Conservation (phyloP, 2,329 filamentous ascomycete species). For the Ascocoryne sarcoides region DNA sequence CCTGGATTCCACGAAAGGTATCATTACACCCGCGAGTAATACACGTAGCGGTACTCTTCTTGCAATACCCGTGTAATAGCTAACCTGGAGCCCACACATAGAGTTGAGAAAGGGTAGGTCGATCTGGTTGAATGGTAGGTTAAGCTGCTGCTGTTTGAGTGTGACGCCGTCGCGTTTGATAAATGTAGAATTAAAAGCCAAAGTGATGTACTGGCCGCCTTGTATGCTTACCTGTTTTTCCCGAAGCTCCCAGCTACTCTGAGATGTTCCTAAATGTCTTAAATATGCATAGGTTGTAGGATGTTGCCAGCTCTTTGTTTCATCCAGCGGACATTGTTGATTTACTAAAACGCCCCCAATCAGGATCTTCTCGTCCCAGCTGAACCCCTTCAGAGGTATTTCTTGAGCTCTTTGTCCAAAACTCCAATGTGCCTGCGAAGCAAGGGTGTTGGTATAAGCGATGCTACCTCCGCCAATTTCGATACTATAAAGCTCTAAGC, state of each 20-base stretch:
- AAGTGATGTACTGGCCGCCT: slow-evolving; percentile 4
- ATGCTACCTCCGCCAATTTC: neutral
- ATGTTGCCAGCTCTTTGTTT: too few species aligned
- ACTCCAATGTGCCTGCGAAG: neutral
- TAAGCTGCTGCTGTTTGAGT: slow-evolving; percentile 1
- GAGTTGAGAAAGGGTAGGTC: too few species aligned
- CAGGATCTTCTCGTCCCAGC: neutral
- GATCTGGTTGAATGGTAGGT: slow-evolving; percentile 2
- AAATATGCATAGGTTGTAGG: too few species aligned
- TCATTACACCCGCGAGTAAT: slow-evolving; percentile 12
- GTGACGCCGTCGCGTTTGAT: slow-evolving; percentile 3
- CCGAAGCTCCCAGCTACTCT: slow-evolving; percentile 1
- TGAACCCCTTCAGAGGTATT: neutral
- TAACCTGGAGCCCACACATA: slow-evolving; percentile 20
- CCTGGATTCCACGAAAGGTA: slow-evolving; percentile 1
- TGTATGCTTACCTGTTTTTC: slow-evolving; percentile 1
- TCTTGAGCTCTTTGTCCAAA: neutral
- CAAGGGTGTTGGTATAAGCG: neutral
- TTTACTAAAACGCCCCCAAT: neutral
- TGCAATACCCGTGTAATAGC: slow-evolving; percentile 19
- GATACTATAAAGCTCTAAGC: neutral
- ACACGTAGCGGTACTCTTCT: slow-evolving; percentile 12
- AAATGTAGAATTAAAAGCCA: slow-evolving; percentile 2
- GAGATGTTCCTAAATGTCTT: slow-evolving; percentile 4
- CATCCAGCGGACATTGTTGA: slow-evolving; percentile 1